Evolutionary conservation across 306 rosid genomes (phyloP).

Genomic region (Myrica gale): DNA sequence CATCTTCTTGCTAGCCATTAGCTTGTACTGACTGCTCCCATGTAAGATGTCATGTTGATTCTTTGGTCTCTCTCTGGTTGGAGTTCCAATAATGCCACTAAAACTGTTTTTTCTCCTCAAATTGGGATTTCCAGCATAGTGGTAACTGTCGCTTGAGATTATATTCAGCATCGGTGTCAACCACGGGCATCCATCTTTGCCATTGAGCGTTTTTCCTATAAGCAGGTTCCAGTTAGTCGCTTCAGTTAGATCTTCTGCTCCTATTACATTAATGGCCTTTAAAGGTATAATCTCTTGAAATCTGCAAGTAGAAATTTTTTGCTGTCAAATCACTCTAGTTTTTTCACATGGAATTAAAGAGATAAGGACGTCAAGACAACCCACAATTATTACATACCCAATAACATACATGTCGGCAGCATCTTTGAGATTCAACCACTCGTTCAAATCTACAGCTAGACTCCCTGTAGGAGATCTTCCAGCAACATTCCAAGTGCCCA

Average conservation of each 20-base stretch:
- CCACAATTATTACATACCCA: conserved; percentile 51
- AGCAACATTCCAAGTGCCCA: conserved; percentile 95
- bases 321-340: not conserved
- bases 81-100: conserved; percentile 19
- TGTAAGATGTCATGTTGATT: conserved; percentile 10
- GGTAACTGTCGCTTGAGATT: conserved; percentile 35
- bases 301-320: conserved; percentile 36
- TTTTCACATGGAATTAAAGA: not conserved
- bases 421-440: conserved; percentile 80
- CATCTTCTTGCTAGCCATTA: conserved; percentile 88
- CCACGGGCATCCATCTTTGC: conserved; percentile 50
- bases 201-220: conserved; percentile 63
- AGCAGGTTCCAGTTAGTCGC: conserved; percentile 82
- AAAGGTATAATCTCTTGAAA: conserved; percentile 93
- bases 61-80: conserved; percentile 23
- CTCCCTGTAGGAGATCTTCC: conserved; percentile 81
- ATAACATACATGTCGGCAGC: conserved; percentile 87
- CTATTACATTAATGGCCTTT: conserved; percentile 71
- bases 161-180: conserved; percentile 47
- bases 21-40: conserved; percentile 43
- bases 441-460: conserved; percentile 81
- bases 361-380: not conserved
- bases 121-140: conserved; percentile 19
- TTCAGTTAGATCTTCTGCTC: conserved; percentile 70
- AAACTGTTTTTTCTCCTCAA: conserved; percentile 19